Conservation (phyloP, 1,284 basidiomycete genomes). For the Taiwanofungus camphoratus region DNA sequence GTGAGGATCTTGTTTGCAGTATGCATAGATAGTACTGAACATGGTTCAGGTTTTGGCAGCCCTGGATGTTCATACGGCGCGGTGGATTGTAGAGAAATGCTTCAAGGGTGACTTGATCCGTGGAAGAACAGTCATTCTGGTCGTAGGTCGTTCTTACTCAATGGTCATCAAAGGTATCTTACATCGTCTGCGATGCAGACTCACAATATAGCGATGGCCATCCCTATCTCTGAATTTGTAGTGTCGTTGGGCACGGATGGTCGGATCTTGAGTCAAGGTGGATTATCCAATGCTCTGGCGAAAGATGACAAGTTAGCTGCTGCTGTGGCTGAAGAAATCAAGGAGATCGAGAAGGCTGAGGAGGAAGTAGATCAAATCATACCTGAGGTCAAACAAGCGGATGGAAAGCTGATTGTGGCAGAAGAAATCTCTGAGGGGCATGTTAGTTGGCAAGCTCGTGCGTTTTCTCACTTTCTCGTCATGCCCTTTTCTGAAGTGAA, state of each 20-base stretch:
- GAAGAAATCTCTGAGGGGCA: constrained; percentile 58
- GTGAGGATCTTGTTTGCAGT: constrained; percentile 19
- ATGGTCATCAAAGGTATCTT: not conserved
- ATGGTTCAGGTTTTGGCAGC: constrained; percentile 38
- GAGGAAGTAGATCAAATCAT: constrained; percentile 33
- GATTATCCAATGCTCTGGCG: constrained; percentile 38
- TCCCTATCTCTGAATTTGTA: constrained; percentile 58
- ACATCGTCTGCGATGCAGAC: constrained; percentile 42
- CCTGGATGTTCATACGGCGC: constrained; percentile 59
- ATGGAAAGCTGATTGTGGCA: constrained; percentile 48
- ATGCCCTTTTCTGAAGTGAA: constrained; percentile 28
- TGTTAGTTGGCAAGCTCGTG: constrained; percentile 42
- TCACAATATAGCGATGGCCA: constrained; percentile 67
- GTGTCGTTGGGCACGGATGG: constrained; percentile 54
- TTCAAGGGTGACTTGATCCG: constrained; percentile 63
- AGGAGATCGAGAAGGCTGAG: constrained; percentile 27
- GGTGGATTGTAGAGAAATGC: constrained; percentile 72
- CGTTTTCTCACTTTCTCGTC: constrained; percentile 7
- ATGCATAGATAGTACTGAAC: not conserved
- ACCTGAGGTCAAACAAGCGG: constrained; percentile 21
- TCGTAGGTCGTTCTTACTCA: constrained; percentile 39
- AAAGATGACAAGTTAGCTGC: constrained; percentile 34
- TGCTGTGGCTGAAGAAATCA: constrained; percentile 36
- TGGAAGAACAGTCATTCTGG: constrained; percentile 67
- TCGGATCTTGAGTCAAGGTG: constrained; percentile 42